These are phyloP conservation scores for Penicillium psychrofluorescens DNA, from an alignment of 495 filamentous ascomycete species.

Conservation along the genomic window DNA sequence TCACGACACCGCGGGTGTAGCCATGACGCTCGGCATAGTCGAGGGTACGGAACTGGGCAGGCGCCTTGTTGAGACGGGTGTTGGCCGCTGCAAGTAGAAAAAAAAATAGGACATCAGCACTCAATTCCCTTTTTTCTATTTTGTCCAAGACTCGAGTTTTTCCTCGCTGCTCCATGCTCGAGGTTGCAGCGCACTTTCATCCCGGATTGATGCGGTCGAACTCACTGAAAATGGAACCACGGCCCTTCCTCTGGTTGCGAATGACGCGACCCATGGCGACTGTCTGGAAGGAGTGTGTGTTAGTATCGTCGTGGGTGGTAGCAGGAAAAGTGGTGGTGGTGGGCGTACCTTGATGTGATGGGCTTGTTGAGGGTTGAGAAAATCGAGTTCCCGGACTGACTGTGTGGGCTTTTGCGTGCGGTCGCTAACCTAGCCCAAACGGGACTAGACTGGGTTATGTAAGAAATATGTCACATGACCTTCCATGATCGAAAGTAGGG, in stretches of 20 bases:
- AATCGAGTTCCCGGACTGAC: conserved; percentile 22
- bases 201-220: conserved; percentile 28
- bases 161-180: conserved; percentile 7
- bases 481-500: no score
- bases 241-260: conserved; percentile 96
- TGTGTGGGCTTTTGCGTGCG: conserved; percentile 46
- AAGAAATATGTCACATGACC: no score
- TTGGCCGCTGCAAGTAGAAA: conserved; percentile 51
- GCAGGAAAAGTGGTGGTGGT: conserved; percentile 28
- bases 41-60: conserved; percentile 88
- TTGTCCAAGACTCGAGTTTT: conserved; percentile 5
- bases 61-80: conserved; percentile 88
- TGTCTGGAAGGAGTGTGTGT: conserved; percentile 34
- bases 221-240: conserved; percentile 96
- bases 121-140: conserved; percentile 15
- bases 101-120: conserved; percentile 36
- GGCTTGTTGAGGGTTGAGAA: conserved; percentile 39
- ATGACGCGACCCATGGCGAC: conserved; percentile 75
- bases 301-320: conserved; percentile 30
- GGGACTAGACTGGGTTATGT: conserved; percentile 16
- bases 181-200: neutral
- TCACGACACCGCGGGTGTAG: conserved; percentile 93
- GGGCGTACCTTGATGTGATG: conserved; percentile 43
- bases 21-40: conserved; percentile 95
- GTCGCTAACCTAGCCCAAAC: conserved; percentile 42